Percentiles rank a stretch among this genome's conserved stretches.
phyloP scores from a whole-genome alignment of 2,329 filamentous ascomycete species.

The Aspergillus tanneri region DNA sequence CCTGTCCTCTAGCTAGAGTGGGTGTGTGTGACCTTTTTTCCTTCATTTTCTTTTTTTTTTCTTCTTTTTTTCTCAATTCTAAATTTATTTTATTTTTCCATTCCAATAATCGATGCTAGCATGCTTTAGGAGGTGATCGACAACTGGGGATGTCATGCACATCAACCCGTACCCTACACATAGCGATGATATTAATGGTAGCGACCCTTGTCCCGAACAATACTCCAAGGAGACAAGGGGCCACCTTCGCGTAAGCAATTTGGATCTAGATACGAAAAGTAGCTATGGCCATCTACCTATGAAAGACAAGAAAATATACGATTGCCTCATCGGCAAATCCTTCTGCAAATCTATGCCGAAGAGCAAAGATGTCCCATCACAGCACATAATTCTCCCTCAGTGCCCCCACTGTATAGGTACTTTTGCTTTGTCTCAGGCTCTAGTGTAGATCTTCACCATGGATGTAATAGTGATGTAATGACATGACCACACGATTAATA shows the following conservation, averaged over 20 bases:
- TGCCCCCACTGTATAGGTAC: background rate
- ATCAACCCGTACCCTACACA: slow-evolving; percentile 12
- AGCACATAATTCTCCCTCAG: background rate
- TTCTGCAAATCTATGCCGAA: too few species aligned
- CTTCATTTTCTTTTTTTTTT: background rate
- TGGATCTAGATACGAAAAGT: too few species aligned
- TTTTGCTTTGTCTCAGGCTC: background rate
- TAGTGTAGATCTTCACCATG: background rate
- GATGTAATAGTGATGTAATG: slow-evolving; percentile 9
- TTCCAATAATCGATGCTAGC: slow-evolving; percentile 5
- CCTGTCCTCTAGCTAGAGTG: too few species aligned
- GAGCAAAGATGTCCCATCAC: too few species aligned
- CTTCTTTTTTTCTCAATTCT: background rate
- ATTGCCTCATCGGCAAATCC: too few species aligned
- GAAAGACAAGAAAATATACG: too few species aligned
- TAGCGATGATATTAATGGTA: slow-evolving; percentile 9
- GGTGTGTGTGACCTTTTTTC: too few species aligned
- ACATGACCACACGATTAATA: background rate
- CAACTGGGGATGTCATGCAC: slow-evolving; percentile 19
- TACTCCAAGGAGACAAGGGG: too few species aligned
- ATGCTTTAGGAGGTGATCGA: slow-evolving; percentile 23
- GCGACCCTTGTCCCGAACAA: slow-evolving; percentile 10
- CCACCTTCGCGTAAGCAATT: too few species aligned
- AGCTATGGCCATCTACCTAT: too few species aligned
- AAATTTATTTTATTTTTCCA: background rate